Conservation (phyloP, 192 early-diverging fungal species). For the Coemansia sp. region DNA sequence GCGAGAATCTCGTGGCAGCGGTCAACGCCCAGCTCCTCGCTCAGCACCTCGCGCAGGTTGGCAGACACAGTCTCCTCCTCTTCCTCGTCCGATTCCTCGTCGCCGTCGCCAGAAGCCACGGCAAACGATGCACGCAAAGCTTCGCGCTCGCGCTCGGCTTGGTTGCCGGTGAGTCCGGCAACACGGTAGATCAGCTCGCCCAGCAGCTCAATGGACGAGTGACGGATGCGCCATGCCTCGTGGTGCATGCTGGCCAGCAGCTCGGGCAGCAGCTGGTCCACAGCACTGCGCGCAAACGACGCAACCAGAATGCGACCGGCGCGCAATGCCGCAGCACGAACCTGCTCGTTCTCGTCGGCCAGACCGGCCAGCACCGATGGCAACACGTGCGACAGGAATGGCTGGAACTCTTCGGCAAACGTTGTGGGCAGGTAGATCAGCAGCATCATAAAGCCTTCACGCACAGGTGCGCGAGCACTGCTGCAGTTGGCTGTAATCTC, state of each 20-base stretch:
- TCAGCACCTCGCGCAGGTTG: conserved; percentile 57
- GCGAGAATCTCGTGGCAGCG: conserved; percentile 84
- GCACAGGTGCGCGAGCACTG: conserved; percentile 72
- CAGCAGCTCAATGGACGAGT: conserved; percentile 89
- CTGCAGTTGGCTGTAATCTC: conserved; percentile 81
- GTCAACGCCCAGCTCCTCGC: conserved; percentile 80
- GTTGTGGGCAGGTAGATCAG: conserved; percentile 95
- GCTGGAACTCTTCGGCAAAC: conserved; percentile 87
- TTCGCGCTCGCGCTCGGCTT: conserved; percentile 52
- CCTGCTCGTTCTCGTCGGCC: conserved; percentile 93
- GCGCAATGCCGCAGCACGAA: conserved; percentile 87
- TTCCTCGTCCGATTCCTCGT: conserved; percentile 24
- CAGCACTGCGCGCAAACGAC: conserved; percentile 83
- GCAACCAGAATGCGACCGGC: conserved; percentile 91
- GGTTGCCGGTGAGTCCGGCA: conserved; percentile 76
- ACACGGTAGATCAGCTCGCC: conserved; percentile 93
- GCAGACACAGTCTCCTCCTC: conserved; percentile 31
- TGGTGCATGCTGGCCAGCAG: conserved; percentile 87
- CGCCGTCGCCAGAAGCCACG: conserved; percentile 39
- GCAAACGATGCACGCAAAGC: conserved; percentile 46
- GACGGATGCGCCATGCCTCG: conserved; percentile 94
- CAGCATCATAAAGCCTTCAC: conserved; percentile 96
- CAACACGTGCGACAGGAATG: conserved; percentile 84
- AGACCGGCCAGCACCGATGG: conserved; percentile 86
- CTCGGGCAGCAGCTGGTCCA: conserved; percentile 89